Evolutionary conservation across 2,329 filamentous ascomycete species (phyloP), one percentile per base, ranked within the genome.

Genomic region (Aspergillus pseudoterreus): DNA sequence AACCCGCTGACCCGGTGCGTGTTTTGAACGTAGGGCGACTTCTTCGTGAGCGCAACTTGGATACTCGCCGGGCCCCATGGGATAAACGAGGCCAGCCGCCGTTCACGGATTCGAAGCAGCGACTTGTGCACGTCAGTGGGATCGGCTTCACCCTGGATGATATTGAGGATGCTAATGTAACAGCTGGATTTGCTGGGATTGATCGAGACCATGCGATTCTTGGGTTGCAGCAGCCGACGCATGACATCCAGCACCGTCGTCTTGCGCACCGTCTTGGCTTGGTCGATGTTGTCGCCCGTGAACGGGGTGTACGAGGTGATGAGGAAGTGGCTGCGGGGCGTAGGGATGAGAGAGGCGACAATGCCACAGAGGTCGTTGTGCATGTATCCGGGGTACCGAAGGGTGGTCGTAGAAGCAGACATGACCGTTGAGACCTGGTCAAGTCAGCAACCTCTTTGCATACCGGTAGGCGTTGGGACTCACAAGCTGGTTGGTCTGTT

Each of bases 221-320:
- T 99, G 36, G 94, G 94, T 73, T 99, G 95, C 52, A 99, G 78
- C 21, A 99, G 78, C 53, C 94, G 83, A 51, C 94, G 85, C 94
- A 99, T 99, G 56, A 99, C 95, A 69, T 99, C 94, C 38, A 99
- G 75, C 8, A 99, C 94, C 1, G 94, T 99, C 2, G 95, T 99
- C 75, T 97, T 99, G 56, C 95, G 89, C 32, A 99, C 91, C 1
- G 92, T 96, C 79, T 96, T 96, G 50, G 92, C 94, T 71, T 96
- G 90, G 67, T 96, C 92, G 50, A 99, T 89, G 67, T 94, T 94
- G 69, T 96, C 90, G 54, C 91, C 90, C 0, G 94, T 97, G 67
- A 99, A 99, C 5, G 94, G 94, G 0, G 94, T 99, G 76, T 99
- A 99, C 41, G 92, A 90, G 4, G 94, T 99, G 85, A 96, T 95